Conservation (phyloP, 257 asterid genomes). For the Anisodus acutangulus region DNA sequence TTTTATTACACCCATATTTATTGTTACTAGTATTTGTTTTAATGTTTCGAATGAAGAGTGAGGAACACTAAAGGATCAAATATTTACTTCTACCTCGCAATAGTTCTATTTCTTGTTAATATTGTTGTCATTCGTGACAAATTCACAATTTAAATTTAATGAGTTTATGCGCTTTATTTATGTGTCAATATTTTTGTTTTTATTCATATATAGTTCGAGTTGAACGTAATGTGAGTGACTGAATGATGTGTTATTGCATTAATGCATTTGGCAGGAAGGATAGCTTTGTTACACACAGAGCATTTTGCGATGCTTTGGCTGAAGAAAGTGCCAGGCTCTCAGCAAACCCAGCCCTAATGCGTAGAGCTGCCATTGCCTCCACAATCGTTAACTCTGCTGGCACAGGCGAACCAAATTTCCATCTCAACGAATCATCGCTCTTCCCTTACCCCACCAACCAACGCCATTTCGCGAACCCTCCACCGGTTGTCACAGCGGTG, state of each 20-base stretch:
- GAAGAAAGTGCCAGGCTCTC: constrained; percentile 87
- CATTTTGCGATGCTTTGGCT: constrained; percentile 91
- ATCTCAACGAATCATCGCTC: constrained; percentile 41
- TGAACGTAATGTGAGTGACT: background rate
- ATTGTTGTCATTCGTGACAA: fast-evolving
- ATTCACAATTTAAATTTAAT: background rate
- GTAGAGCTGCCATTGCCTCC: constrained; percentile 1
- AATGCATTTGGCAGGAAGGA: constrained; percentile 63
- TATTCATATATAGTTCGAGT: background rate
- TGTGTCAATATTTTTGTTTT: background rate
- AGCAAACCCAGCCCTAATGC: constrained; percentile 52
- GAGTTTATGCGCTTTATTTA: background rate
- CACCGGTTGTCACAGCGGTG: constrained; percentile 25
- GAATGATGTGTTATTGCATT: background rate
- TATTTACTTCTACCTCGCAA: background rate
- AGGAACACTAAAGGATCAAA: background rate
- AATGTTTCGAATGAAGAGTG: background rate
- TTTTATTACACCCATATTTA: no score
- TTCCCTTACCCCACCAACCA: constrained; percentile 41
- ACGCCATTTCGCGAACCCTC: constrained; percentile 39
- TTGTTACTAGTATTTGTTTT: background rate
- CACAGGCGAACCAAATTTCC: constrained; percentile 39
- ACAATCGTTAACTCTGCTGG: constrained; percentile 39
- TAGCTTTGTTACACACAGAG: constrained; percentile 84
- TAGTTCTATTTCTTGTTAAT: background rate